Percentiles rank a stretch among this genome's conserved stretches.
Conservation (phyloP, 2,329 filamentous ascomycete species). For the Fusarium falciforme region DNA sequence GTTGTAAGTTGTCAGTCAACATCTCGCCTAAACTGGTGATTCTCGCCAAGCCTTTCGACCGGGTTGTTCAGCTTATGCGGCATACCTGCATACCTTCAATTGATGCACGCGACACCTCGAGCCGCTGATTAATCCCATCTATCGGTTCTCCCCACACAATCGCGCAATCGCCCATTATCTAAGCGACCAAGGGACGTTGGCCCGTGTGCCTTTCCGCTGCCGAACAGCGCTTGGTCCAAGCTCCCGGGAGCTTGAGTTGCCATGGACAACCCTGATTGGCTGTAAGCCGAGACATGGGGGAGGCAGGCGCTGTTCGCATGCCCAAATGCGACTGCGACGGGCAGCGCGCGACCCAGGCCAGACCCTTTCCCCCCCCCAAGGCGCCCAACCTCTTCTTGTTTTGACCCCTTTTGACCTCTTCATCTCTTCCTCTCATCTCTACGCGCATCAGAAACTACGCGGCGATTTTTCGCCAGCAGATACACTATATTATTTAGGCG, state of each 20-base stretch:
- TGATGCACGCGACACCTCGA: slow-evolving; percentile 36
- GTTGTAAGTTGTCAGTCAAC: neutral
- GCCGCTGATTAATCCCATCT: neutral
- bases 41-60: neutral
- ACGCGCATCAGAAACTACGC: slow-evolving; percentile 22
- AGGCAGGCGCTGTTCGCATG: slow-evolving; percentile 28
- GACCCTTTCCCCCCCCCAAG: slow-evolving; percentile 25
- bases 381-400: slow-evolving; percentile 41
- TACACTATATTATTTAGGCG: slow-evolving; percentile 15
- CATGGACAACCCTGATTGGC: slow-evolving; percentile 40
- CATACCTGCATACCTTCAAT: slow-evolving; percentile 43
- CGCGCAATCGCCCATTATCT: slow-evolving; percentile 19
- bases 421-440: slow-evolving; percentile 9
- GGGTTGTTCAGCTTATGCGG: neutral
- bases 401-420: slow-evolving; percentile 16
- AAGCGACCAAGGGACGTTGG: slow-evolving; percentile 24
- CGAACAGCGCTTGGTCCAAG: slow-evolving; percentile 43
- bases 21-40: slow-evolving; percentile 12
- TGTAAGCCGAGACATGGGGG: slow-evolving; percentile 26
- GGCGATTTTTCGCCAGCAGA: slow-evolving; percentile 8
- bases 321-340: slow-evolving; percentile 43
- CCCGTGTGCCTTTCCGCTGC: slow-evolving; percentile 37
- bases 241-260: slow-evolving; percentile 45
- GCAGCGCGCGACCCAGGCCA: slow-evolving; percentile 22
- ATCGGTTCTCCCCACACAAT: slow-evolving; percentile 17